Percentiles rank a stretch among this genome's conserved stretches.
Evolutionary conservation across 139 green algal species (phyloP).

Genomic region (Chlorella sp.): DNA sequence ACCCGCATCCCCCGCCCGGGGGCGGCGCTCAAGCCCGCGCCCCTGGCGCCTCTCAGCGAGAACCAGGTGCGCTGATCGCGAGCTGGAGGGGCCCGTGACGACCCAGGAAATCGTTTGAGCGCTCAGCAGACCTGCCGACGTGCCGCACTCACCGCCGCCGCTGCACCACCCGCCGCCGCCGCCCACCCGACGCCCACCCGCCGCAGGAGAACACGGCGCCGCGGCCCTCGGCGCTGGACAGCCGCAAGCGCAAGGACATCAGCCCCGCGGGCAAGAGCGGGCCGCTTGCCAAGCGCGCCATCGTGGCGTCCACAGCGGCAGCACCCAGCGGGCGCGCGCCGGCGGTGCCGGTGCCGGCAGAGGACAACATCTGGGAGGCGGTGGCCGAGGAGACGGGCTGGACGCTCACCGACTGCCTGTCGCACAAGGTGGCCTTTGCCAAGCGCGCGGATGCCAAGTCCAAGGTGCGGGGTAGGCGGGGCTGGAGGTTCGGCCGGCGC

Average conservation of each 20-base stretch:
- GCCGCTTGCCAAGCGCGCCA: conserved; percentile 3
- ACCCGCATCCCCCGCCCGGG: conserved; percentile 24
- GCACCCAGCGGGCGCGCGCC: background rate
- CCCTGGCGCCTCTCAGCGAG: conserved; percentile 12
- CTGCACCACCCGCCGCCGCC: background rate
- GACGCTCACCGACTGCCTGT: conserved; percentile 47
- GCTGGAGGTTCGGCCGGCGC: too few species aligned
- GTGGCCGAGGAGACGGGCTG: conserved; percentile 41
- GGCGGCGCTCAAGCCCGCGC: background rate
- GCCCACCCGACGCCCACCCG: too few species aligned
- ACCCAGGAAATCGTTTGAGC: too few species aligned
- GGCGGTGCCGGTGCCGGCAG: background rate
- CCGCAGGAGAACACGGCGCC: conserved; percentile 18
- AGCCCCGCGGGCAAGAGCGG: conserved; percentile 24
- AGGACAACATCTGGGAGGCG: conserved; percentile 37
- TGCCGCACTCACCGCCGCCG: too few species aligned
- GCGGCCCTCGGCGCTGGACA: background rate
- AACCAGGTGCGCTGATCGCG: background rate
- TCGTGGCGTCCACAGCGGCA: background rate
- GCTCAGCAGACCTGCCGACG: too few species aligned
- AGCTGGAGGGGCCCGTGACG: too few species aligned
- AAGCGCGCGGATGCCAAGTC: conserved; percentile 52
- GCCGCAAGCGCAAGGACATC: background rate
- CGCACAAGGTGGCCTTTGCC: conserved; percentile 55
- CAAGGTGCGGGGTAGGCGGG: too few species aligned